Evolutionary conservation across 176 grass and related monocot species (phyloP), one percentile per base, ranked within the genome.

Genomic region (Avena sativa): DNA sequence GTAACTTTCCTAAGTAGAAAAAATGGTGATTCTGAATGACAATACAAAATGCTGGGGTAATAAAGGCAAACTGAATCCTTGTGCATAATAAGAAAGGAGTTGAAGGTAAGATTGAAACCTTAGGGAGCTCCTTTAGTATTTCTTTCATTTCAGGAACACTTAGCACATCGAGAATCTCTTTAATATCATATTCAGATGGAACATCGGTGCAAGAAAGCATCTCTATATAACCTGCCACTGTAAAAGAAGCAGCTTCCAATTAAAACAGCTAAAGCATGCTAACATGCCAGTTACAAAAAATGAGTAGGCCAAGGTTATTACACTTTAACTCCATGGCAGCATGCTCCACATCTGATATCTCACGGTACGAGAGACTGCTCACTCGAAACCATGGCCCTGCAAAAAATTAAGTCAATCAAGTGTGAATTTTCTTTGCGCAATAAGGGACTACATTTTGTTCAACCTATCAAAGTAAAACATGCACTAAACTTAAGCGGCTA

Each of bases 311-410:
- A 49, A 69, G 60, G 36, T 63, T 78, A 77, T 40, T 96, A 98
- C 96, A 84, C 44, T 94, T 83, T 46, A 98, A 84, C 83, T 98
- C 90, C 89, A 90, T 88, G 73, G 85, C 79, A 85, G 93, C 96
- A 69, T 75, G 51, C 66, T 80, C 62, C 85, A 88, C 71, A 87
- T 98, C 90, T 89, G 83, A 84, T 91, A 98, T 92, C 72, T 98
- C 96, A 46, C 75, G 44, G 78, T 98, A 98, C 12, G 82, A 90
- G 30, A 96, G 83, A 38, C 71, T 92, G 81, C 83, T 90, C 79
- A 91, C 75, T 53, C 90, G 89, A 86, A 98, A 98, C 96, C 93
- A 98, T 83, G 96, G 93, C 19, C 96, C 96, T 98, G 50, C 52
- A 77, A 81, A 26, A 89, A 76, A 91, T 80, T 70, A 17, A 66